These are phyloP conservation scores for Naganishia sp. DNA, from an alignment of 1,284 basidiomycete genomes.

Conservation along the genomic window DNA sequence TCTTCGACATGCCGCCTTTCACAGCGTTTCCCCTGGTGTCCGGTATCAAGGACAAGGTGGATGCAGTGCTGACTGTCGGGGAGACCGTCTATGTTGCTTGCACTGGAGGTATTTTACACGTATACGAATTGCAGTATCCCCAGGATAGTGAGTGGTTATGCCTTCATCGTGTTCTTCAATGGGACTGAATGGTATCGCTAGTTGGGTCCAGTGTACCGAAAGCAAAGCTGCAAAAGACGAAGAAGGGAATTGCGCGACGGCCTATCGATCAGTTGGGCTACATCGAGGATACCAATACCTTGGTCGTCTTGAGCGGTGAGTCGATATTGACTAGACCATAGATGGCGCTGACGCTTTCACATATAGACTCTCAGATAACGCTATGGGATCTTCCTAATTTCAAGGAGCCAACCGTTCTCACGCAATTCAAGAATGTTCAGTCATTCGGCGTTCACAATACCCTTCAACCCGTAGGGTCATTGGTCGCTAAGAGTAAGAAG, in stretches of 20 bases:
- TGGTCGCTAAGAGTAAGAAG: not conserved
- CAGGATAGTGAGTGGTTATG: conserved; percentile 48
- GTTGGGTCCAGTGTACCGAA: conserved; percentile 31
- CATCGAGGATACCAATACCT: conserved; percentile 75
- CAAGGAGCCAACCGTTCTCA: conserved; percentile 66
- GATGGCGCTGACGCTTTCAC: not conserved
- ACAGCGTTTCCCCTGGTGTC: conserved; percentile 32
- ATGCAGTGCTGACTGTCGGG: conserved; percentile 38
- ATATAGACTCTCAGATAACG: conserved; percentile 50
- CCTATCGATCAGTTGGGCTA: conserved; percentile 84
- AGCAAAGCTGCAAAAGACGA: conserved; percentile 59
- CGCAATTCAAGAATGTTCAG: conserved; percentile 74
- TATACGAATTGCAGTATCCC: conserved; percentile 61
- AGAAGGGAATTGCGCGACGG: conserved; percentile 65
- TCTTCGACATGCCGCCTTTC: conserved; percentile 35
- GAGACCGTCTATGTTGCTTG: conserved; percentile 76
- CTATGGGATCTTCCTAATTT: conserved; percentile 63
- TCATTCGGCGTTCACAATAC: conserved; percentile 69
- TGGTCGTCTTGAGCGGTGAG: conserved; percentile 78
- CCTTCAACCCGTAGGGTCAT: conserved; percentile 3
- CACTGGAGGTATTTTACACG: conserved; percentile 66
- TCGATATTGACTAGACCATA: conserved; percentile 14
- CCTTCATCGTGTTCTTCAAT: not conserved
- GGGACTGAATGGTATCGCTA: conserved; percentile 37
- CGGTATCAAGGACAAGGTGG: conserved; percentile 40